phyloP scores from a whole-genome alignment of 306 rosid genomes.

The Lotus japonicus region DNA sequence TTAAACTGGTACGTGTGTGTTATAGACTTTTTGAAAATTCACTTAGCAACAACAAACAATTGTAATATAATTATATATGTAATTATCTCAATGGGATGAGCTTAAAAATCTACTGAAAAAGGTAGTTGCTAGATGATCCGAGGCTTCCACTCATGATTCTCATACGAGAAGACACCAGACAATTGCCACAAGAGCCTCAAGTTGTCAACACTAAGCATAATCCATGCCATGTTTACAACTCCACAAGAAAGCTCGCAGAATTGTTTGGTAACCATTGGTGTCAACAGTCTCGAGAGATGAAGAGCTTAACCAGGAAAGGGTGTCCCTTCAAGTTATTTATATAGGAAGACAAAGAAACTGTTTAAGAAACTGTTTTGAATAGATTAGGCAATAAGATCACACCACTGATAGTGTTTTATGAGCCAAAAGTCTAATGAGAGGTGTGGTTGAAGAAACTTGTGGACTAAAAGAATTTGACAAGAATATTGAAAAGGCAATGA shows the following conservation, averaged over 20 bases:
- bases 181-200: slow-evolving; percentile 70
- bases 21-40: not conserved
- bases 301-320: not conserved
- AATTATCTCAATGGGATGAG: not conserved
- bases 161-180: slow-evolving; percentile 63
- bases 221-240: slow-evolving; percentile 65
- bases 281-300: not conserved
- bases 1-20: not conserved
- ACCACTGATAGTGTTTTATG: slow-evolving; percentile 18
- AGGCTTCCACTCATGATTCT: slow-evolving; percentile 80
- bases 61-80: slow-evolving; percentile 1
- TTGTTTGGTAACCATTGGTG: slow-evolving; percentile 55
- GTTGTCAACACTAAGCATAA: slow-evolving; percentile 64
- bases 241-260: slow-evolving; percentile 46
- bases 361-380: not conserved
- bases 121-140: slow-evolving; percentile 59
- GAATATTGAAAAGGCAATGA: not conserved
- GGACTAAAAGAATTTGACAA: slow-evolving; percentile 27
- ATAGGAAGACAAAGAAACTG: too few relatives aligned
- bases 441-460: slow-evolving; percentile 27
- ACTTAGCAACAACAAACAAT: too few relatives aligned
- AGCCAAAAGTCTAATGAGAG: slow-evolving; percentile 14
- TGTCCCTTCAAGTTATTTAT: not conserved
- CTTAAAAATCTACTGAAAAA: not conserved
- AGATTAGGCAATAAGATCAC: slow-evolving; percentile 3